Conservation (phyloP, 768 basidiomycete genomes). For the Suillus fuscotomentosus region DNA sequence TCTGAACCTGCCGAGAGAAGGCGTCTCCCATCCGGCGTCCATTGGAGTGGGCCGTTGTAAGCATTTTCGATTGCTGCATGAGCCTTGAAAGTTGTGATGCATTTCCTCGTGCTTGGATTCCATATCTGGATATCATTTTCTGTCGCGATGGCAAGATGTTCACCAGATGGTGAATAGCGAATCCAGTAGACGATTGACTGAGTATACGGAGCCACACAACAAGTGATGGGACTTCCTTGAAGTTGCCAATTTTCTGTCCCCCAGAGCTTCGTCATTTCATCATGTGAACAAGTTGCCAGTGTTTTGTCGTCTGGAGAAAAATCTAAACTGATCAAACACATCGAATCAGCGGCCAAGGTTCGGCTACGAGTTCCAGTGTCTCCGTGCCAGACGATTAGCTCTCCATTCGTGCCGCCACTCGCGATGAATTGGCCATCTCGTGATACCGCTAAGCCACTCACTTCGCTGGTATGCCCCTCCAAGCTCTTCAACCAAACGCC, state of each 20-base stretch:
- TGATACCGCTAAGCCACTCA: background rate
- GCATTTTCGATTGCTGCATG: background rate
- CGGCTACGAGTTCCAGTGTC: background rate
- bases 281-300: background rate
- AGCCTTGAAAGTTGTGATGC: background rate
- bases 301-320: background rate
- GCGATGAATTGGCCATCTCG: background rate
- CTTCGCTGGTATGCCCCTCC: background rate
- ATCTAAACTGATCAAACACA: background rate
- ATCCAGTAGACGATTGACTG: background rate
- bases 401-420: background rate
- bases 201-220: background rate
- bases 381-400: background rate
- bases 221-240: background rate
- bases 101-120: background rate
- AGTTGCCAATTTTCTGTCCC: background rate
- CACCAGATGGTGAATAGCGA: background rate
- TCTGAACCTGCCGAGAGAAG: background rate
- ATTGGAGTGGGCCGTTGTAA: background rate
- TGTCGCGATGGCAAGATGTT: background rate
- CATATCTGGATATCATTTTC: background rate
- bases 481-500: background rate
- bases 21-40: background rate
- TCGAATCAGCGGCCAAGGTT: background rate
- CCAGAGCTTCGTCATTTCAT: background rate